Percentiles rank a stretch among this genome's conserved stretches.
phyloP scores from a whole-genome alignment of 1,139 yeast genomes.

The Hyphopichia burtonii region DNA sequence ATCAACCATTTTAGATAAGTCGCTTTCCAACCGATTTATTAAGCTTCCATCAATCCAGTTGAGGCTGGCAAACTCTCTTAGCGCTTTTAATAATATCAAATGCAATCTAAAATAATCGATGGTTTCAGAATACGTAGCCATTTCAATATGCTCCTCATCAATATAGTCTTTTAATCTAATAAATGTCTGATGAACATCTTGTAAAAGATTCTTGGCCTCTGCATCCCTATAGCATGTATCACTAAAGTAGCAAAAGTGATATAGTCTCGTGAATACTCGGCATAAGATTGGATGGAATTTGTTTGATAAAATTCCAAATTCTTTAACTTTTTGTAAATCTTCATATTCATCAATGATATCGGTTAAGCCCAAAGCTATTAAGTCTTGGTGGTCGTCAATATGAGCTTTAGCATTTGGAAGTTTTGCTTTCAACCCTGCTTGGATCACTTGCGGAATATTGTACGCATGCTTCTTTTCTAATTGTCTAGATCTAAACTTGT shows the following conservation, averaged over 20 bases:
- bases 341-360: conserved; percentile 1
- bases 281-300: neutral
- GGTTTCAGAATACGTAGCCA: neutral
- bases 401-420: neutral
- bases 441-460: neutral
- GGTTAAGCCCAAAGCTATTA: neutral
- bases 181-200: neutral
- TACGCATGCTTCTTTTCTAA: neutral
- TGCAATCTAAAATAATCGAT: neutral
- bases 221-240: neutral
- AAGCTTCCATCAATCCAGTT: neutral
- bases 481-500: neutral
- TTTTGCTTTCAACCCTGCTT: neutral
- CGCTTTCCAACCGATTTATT: neutral
- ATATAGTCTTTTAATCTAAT: neutral
- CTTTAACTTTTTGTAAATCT: neutral
- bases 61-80: neutral
- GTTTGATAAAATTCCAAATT: neutral
- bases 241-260: neutral
- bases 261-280: neutral
- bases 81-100: neutral
- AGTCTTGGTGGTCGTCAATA: neutral
- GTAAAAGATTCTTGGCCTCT: neutral
- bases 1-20: neutral
- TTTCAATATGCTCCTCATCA: neutral